These are phyloP conservation scores for Millerozyma acaciae DNA, from an alignment of 805 yeast genomes.

Conservation along the genomic window DNA sequence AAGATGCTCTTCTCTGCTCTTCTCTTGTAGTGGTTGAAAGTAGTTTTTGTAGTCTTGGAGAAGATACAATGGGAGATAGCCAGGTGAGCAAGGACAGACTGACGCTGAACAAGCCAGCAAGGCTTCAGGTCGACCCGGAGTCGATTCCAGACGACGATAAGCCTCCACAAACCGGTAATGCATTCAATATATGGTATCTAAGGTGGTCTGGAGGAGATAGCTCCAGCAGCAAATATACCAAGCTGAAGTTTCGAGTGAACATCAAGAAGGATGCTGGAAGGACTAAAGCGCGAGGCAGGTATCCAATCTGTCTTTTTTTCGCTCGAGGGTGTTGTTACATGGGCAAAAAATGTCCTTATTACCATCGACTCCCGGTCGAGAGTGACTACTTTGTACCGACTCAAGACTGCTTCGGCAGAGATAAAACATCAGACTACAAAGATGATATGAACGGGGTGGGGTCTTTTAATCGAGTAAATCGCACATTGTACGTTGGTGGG, in stretches of 20 bases:
- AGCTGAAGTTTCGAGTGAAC: constrained; percentile 58
- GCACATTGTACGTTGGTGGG: constrained; percentile 75
- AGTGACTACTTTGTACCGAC: constrained; percentile 58
- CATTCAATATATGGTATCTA: constrained; percentile 83
- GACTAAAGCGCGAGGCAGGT: constrained; percentile 60
- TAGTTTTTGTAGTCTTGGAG: no score
- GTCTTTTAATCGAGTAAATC: constrained; percentile 61
- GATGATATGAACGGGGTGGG: constrained; percentile 97
- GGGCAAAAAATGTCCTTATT: constrained; percentile 71
- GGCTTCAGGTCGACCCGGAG: constrained; percentile 68
- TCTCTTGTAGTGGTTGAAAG: no score
- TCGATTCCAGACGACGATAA: constrained; percentile 51
- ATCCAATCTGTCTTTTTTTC: constrained; percentile 73
- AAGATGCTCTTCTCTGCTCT: no score
- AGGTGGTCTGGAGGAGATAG: constrained; percentile 82
- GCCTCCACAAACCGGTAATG: constrained; percentile 78
- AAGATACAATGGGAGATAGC: no score
- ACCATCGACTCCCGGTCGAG: constrained; percentile 70
- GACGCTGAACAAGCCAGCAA: constrained; percentile 53
- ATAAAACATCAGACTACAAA: constrained; percentile 71
- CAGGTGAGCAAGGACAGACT: no score
- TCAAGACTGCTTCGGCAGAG: constrained; percentile 90
- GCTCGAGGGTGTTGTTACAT: constrained; percentile 84
- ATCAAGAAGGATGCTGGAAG: constrained; percentile 66
- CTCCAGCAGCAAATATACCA: constrained; percentile 42